Evolutionary conservation across 1,284 basidiomycete species (phyloP).

Genomic region (Somion occarium): DNA sequence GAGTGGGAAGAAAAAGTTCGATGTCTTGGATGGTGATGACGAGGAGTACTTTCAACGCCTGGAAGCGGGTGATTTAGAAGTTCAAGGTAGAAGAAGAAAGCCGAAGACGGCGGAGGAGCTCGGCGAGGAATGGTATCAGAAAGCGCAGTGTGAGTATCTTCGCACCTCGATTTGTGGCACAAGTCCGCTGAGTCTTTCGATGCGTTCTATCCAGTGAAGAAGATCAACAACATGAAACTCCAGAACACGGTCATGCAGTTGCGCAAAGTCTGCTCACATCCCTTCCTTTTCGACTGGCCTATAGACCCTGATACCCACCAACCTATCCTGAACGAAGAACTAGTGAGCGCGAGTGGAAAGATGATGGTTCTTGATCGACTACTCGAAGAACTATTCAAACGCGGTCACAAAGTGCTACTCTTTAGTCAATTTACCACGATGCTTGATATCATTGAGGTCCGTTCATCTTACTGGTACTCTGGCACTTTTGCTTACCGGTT

Average conservation of each 20-base stretch:
- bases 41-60: slow-evolving; percentile 69
- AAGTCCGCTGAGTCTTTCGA: slow-evolving; percentile 6
- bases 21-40: slow-evolving; percentile 52
- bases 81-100: slow-evolving; percentile 25
- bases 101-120: slow-evolving; percentile 37
- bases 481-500: not conserved
- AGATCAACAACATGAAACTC: slow-evolving; percentile 87
- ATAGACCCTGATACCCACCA: slow-evolving; percentile 58
- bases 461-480: slow-evolving; percentile 15
- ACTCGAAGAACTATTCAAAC: slow-evolving; percentile 77
- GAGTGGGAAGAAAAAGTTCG: slow-evolving; percentile 25
- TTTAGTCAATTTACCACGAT: slow-evolving; percentile 97
- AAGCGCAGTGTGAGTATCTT: slow-evolving; percentile 53
- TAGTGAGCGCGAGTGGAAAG: slow-evolving; percentile 89
- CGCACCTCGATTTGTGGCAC: slow-evolving; percentile 1
- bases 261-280: slow-evolving; percentile 92
- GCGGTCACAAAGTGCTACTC: slow-evolving; percentile 86
- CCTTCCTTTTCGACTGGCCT: slow-evolving; percentile 91
- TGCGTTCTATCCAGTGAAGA: slow-evolving; percentile 49
- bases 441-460: slow-evolving; percentile 89
- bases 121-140: slow-evolving; percentile 50
- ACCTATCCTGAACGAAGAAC: slow-evolving; percentile 64
- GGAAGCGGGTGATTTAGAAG: slow-evolving; percentile 39
- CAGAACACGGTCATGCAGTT: slow-evolving; percentile 96
- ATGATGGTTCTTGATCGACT: slow-evolving; percentile 94